Conservation (phyloP, 768 basidiomycete genomes). For the Lanmaoa rubissima region DNA sequence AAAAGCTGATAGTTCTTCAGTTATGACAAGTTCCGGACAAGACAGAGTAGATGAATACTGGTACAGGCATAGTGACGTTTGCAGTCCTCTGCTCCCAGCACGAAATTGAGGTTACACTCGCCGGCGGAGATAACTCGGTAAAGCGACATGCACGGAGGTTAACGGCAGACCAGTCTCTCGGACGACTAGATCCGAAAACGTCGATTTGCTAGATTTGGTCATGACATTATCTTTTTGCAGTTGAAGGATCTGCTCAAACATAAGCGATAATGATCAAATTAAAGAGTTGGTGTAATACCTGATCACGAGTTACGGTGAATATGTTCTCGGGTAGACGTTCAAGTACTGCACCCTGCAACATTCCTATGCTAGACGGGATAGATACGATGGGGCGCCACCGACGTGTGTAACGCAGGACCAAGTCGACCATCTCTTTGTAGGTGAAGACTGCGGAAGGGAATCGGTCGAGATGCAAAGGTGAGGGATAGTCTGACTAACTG, state of each 20-base stretch:
- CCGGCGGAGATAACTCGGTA: conserved; percentile 48
- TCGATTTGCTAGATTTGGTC: conserved; percentile 29
- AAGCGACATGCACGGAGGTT: conserved; percentile 48
- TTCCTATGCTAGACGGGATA: conserved; percentile 61
- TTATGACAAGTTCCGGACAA: neutral
- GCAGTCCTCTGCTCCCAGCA: neutral
- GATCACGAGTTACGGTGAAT: conserved; percentile 68
- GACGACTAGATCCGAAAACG: conserved; percentile 37
- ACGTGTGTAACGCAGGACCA: conserved; percentile 53
- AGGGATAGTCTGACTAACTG: conserved; percentile 35
- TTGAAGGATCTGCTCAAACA: conserved; percentile 52
- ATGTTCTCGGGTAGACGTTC: conserved; percentile 62
- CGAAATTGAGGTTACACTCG: neutral
- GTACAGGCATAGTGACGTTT: neutral
- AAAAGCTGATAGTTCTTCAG: neutral
- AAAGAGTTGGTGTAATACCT: conserved; percentile 39
- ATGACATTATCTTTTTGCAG: conserved; percentile 59
- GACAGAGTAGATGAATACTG: neutral
- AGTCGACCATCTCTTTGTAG: conserved; percentile 64
- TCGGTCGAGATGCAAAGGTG: conserved; percentile 37
- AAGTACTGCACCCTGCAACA: conserved; percentile 60
- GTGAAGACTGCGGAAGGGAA: conserved; percentile 53
- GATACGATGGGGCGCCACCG: conserved; percentile 59
- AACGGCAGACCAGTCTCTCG: conserved; percentile 38
- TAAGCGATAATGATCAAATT: neutral